Evolutionary conservation across 2,329 filamentous ascomycete genomes (phyloP), one percentile per base, ranked within the genome.

Genomic region (Coleophoma eucalyptorum): DNA sequence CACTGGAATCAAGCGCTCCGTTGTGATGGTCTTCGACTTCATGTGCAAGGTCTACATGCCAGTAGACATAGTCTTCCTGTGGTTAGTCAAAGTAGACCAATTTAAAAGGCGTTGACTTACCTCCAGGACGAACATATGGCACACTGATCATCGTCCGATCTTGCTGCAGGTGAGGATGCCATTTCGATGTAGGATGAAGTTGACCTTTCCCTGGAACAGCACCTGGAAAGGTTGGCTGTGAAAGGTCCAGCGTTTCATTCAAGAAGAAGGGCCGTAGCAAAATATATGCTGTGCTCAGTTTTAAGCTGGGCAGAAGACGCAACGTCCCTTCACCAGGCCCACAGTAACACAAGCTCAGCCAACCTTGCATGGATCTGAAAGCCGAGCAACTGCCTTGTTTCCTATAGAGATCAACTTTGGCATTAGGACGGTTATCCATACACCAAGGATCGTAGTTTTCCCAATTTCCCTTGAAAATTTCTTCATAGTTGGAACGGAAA

Each of bases 231-330:
- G 77, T 80, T 12, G 79, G 77, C 4, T 26, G 26, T 26, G 8
- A 72, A 77, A 63, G 80, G 80, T 1, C 67, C 62, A 0, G 67
- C 63, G 16, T 69, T 65, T 3, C 70, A 67, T 12, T 68, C 72
- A 26, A 77, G 68, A 96, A 95, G 71, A 95, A 95, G 0, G 91
- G 90, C 1, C 90, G 78, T 13, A 96, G 77, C 1, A 96, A 77
- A 42, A 84, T 78, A 61, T 96, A 96, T 0, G 86, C 84, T 0
- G 87, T 92, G 1, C 87, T 82, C 49, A 87, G 79, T 54, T 78
- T 78, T 45, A 92, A 69, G 46, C 93, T 73, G 0, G 90, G 91
- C 60, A 90, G 90, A 5, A 95, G 86, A 38, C 88, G 76, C 49
- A 96, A 69, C 0, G 90, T 92, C 1, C 91, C 90, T 70, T 94